These are phyloP conservation scores for Bimuria novae-zelandiae DNA, from an alignment of 2,329 filamentous ascomycete species.

Conservation along the genomic window DNA sequence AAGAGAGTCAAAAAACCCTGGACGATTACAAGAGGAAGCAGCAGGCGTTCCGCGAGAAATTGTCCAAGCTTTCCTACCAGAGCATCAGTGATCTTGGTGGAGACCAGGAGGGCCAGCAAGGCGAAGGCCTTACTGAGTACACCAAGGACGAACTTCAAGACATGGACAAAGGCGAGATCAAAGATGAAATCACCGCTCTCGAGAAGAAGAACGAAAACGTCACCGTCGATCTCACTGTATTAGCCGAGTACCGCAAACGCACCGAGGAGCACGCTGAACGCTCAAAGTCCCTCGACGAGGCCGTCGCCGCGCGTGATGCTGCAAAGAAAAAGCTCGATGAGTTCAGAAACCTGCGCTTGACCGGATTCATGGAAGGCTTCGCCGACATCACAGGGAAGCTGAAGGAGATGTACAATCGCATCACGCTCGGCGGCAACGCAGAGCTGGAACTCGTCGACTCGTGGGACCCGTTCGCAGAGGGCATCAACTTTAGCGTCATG, in stretches of 20 bases:
- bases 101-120: conserved; percentile 54
- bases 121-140: conserved; percentile 69
- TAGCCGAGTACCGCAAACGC: conserved; percentile 84
- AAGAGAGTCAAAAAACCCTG: conserved; percentile 91
- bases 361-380: conserved; percentile 99
- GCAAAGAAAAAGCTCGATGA: conserved; percentile 94
- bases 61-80: conserved; percentile 80
- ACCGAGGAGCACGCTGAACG: conserved; percentile 81
- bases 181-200: conserved; percentile 67
- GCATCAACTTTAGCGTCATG: conserved; percentile 97
- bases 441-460: conserved; percentile 97
- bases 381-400: conserved; percentile 88
- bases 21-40: conserved; percentile 83
- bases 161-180: conserved; percentile 66
- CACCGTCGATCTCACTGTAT: conserved; percentile 84
- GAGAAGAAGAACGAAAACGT: conserved; percentile 82
- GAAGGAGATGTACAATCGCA: conserved; percentile 99
- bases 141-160: conserved; percentile 71
- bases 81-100: conserved; percentile 68
- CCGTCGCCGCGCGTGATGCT: conserved; percentile 76
- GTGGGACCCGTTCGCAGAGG: conserved; percentile 94
- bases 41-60: conserved; percentile 80
- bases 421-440: conserved; percentile 98
- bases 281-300: conserved; percentile 80
- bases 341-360: conserved; percentile 83